Base-by-base conservation (phyloP, 1,139 yeast species). In the Blastobotrys niveus region DNA sequence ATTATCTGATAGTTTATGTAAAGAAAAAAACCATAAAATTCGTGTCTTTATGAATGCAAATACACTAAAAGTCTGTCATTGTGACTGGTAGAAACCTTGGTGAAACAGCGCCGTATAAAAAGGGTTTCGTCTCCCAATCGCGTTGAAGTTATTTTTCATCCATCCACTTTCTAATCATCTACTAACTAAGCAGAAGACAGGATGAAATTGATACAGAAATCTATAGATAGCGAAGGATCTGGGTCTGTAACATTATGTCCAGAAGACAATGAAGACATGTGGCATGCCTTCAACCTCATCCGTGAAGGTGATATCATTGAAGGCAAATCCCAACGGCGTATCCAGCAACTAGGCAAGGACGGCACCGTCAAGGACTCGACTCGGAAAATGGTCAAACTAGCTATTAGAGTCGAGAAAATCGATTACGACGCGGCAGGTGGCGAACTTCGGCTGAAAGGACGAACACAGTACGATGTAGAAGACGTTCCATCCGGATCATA, bases 201-300 rank as follows among this genome's bases (percentile, higher is more conserved):
- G 7, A 79, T 79, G 85, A 80, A 78, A 63, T 64, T 79, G 26
- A 59, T 79, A 5, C 65, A 72, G 36, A 71, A 75, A 48, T 61
- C 61, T 22, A 66, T 80, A 40, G 80, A 77, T 48, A 79, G 77
- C 55, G 87, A 82, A 55, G 71, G 75, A 47, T 73, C 80, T 53
- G 95, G 91, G 12, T 68, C 72, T 2, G 73, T 86, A 14, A 73
- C 82, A 0, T 64, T 89, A 15, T 68, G 77, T 3, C 91, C 96
- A 0, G 87, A 88, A 57, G 97, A 91, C 57, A 79, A 86, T 33
- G 97, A 91, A 57, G 98, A 91, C 62, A 71, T 91, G 51, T 91
- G 96, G 89, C 81, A 84, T 37, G 61, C 87, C 10, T 88, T 86
- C 68, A 93, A 91, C 57, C 68, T 91, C 30, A 72, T 91, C 9